These are phyloP conservation scores for Pythium guiyangense DNA, from an alignment of 352 stramenopile genomes.

Conservation along the genomic window DNA sequence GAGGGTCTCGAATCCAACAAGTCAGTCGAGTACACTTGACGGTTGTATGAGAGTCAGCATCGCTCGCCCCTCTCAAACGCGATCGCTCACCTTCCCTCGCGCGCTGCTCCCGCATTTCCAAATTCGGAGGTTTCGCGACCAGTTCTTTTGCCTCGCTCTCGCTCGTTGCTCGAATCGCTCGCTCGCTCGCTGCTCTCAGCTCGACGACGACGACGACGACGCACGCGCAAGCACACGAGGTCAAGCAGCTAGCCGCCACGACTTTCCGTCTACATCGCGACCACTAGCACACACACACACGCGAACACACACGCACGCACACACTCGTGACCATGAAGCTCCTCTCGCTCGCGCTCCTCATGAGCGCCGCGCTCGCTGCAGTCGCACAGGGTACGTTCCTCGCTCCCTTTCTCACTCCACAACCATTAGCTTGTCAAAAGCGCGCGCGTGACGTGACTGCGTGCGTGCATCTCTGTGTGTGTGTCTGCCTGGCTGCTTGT, in stretches of 20 bases:
- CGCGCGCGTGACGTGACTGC: not conserved
- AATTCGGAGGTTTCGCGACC: conserved; percentile 3
- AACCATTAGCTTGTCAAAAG: not conserved
- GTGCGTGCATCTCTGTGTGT: not conserved
- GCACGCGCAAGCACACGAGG: not conserved
- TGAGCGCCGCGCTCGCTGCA: conserved; percentile 18
- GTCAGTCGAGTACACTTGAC: not conserved
- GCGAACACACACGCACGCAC: not conserved
- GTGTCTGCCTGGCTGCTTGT: not conserved
- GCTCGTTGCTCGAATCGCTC: too few species aligned
- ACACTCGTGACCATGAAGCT: conserved; percentile 28
- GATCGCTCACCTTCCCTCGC: not conserved
- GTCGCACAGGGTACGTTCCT: conserved; percentile 11
- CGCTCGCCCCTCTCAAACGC: not conserved
- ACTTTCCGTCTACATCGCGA: conserved; percentile 3
- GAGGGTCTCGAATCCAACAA: not conserved
- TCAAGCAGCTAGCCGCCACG: not conserved
- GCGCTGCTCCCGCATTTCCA: not conserved
- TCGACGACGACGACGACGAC: too few species aligned
- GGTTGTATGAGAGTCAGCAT: not conserved
- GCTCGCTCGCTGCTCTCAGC: conserved; percentile 1
- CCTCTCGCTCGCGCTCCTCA: conserved; percentile 18
- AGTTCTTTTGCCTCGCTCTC: conserved; percentile 1
- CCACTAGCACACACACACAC: too few species aligned
- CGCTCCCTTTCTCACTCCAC: not conserved